phyloP scores from a whole-genome alignment of 257 asterid genomes.

The Penstemon barbatus region DNA sequence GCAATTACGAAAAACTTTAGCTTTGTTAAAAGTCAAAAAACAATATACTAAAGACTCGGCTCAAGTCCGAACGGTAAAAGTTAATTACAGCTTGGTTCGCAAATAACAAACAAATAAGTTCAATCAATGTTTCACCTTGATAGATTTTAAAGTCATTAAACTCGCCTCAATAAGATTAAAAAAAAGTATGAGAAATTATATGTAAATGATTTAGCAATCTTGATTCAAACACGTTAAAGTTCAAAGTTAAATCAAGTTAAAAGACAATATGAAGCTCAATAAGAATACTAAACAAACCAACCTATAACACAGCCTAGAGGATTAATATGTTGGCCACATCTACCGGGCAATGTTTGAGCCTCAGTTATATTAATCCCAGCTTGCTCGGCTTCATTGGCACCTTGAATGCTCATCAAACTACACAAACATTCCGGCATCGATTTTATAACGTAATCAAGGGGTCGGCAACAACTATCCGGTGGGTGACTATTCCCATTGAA shows the following conservation, averaged over 20 bases:
- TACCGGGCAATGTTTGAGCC: slow-evolving; percentile 74
- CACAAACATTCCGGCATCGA: slow-evolving; percentile 81
- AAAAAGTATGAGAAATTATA: background rate
- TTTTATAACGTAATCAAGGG: slow-evolving; percentile 48
- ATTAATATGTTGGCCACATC: slow-evolving; percentile 77
- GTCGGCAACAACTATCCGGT: slow-evolving; percentile 68
- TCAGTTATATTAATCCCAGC: slow-evolving; percentile 62
- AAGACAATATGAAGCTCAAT: background rate
- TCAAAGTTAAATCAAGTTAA: too few relatives aligned
- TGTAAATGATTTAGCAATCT: background rate
- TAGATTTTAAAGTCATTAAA: too few relatives aligned
- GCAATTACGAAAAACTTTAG: too few relatives aligned
- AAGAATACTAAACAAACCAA: background rate
- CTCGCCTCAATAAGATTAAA: background rate
- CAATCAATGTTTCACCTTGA: too few relatives aligned
- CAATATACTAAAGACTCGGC: too few relatives aligned
- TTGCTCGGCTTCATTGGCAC: slow-evolving; percentile 63
- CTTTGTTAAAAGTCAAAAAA: too few relatives aligned
- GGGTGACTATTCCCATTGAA: slow-evolving; percentile 53
- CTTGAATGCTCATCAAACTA: slow-evolving; percentile 57
- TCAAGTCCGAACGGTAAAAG: too few relatives aligned
- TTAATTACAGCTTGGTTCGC: too few relatives aligned
- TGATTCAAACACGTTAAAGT: background rate
- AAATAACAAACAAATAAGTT: too few relatives aligned
- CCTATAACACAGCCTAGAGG: slow-evolving; percentile 83